Evolutionary conservation across 352 stramenopile genomes (phyloP).

Genomic region (Phytophthora tubulina): DNA sequence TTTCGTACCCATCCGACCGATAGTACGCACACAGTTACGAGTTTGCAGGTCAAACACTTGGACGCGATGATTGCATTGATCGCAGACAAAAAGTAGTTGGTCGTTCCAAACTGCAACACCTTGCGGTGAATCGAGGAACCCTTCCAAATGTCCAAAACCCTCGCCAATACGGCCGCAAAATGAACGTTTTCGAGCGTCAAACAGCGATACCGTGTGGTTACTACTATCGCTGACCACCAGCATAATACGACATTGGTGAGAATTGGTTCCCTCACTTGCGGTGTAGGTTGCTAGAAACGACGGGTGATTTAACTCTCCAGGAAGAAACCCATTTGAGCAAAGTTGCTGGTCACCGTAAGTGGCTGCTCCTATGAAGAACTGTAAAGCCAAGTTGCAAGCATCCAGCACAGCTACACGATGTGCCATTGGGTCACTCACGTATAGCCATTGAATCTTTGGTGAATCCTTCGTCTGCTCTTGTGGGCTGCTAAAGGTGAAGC

Average conservation of each 20-base stretch:
- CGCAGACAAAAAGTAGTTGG: slow-evolving; percentile 57
- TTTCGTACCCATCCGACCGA: slow-evolving; percentile 46
- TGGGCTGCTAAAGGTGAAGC: slow-evolving; percentile 7
- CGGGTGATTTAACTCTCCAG: slow-evolving; percentile 63
- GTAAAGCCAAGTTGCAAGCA: slow-evolving; percentile 22
- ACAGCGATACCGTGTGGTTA: slow-evolving; percentile 71
- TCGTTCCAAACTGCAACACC: slow-evolving; percentile 58
- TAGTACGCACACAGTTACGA: slow-evolving; percentile 31
- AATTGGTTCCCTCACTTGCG: slow-evolving; percentile 1
- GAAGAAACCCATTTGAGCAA: slow-evolving; percentile 58
- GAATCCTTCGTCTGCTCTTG: slow-evolving; percentile 11
- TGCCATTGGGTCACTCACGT: slow-evolving; percentile 62
- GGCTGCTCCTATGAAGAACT: slow-evolving; percentile 60
- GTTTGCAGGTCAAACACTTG: slow-evolving; percentile 62
- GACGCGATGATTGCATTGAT: slow-evolving; percentile 78
- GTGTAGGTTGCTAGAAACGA: slow-evolving; percentile 47
- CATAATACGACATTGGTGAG: not conserved
- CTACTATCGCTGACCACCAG: slow-evolving; percentile 68
- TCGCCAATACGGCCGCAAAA: slow-evolving; percentile 56
- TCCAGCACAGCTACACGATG: slow-evolving; percentile 65
- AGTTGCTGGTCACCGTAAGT: slow-evolving; percentile 64
- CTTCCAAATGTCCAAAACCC: slow-evolving; percentile 63
- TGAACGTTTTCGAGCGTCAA: slow-evolving; percentile 47
- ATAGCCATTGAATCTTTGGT: slow-evolving; percentile 35
- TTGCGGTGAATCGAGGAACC: slow-evolving; percentile 66